Evolutionary conservation across 2,329 filamentous ascomycete genomes (phyloP).

Genomic region (Trichoderma hamatum): DNA sequence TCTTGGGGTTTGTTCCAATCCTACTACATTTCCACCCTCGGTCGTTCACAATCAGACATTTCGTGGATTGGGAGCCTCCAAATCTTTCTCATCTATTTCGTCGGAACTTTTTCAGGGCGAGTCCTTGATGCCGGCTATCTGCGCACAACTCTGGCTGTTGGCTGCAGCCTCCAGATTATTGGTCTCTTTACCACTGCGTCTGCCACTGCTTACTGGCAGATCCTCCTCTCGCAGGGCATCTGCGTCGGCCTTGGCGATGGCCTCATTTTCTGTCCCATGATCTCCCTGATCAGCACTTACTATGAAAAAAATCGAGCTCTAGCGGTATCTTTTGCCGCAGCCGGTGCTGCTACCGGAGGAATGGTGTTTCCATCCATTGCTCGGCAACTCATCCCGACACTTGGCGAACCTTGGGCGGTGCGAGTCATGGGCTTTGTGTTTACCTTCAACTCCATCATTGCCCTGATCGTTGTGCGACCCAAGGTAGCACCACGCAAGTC

Average conservation of each 20-base stretch:
- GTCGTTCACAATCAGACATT: slow-evolving; percentile 50
- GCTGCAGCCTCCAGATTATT: slow-evolving; percentile 47
- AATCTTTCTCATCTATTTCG: slow-evolving; percentile 58
- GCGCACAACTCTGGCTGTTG: slow-evolving; percentile 46
- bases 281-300: slow-evolving; percentile 69
- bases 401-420: slow-evolving; percentile 38
- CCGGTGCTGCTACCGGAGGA: slow-evolving; percentile 62
- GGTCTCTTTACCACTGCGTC: slow-evolving; percentile 54
- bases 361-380: slow-evolving; percentile 56
- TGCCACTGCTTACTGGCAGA: slow-evolving; percentile 57
- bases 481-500: background rate
- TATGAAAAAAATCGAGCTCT: slow-evolving; percentile 57
- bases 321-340: slow-evolving; percentile 63
- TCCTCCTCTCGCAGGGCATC: slow-evolving; percentile 60
- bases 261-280: slow-evolving; percentile 64
- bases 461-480: background rate
- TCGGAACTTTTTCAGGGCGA: slow-evolving; percentile 57
- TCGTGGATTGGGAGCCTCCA: slow-evolving; percentile 60
- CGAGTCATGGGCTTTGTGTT: background rate
- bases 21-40: slow-evolving; percentile 51
- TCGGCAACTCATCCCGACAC: slow-evolving; percentile 35
- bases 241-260: slow-evolving; percentile 62
- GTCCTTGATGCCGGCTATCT: slow-evolving; percentile 59
- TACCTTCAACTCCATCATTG: background rate
- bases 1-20: slow-evolving; percentile 61